phyloP scores from a whole-genome alignment of 2,329 filamentous ascomycete genomes.

The Fusarium acutatum region DNA sequence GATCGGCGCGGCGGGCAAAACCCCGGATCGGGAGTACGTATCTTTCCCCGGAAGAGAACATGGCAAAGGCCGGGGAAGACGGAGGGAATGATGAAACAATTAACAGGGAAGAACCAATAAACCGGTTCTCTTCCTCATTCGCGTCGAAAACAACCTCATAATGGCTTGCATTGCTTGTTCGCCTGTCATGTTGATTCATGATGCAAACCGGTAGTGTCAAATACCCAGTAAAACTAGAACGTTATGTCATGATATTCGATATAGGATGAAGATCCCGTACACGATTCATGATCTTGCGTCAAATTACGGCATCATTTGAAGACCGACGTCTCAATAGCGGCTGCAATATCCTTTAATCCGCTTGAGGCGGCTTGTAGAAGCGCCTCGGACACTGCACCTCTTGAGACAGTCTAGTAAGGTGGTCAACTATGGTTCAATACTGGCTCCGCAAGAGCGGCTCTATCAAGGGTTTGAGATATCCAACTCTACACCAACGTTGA shows the following conservation, averaged over 20 bases:
- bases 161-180: not conserved
- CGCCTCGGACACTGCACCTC: not conserved
- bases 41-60: not conserved
- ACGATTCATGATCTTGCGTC: constrained; percentile 2
- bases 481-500: not conserved
- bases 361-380: not conserved
- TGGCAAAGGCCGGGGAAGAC: not conserved
- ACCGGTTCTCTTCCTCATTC: not conserved
- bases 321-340: not conserved
- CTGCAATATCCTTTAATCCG: not conserved
- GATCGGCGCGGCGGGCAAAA: constrained; percentile 33
- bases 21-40: constrained; percentile 33
- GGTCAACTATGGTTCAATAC: not conserved
- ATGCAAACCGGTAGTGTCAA: not conserved
- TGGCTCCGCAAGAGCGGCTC: not conserved
- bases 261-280: not conserved
- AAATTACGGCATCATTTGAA: not conserved
- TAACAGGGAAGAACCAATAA: not conserved
- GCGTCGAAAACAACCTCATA: not conserved
- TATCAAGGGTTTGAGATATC: not conserved
- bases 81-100: not conserved
- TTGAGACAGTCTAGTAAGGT: not conserved
- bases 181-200: not conserved
- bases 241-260: not conserved
- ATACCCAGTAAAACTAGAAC: not conserved